Conservation (phyloP, 306 rosid species). For the Medicago truncatula region DNA sequence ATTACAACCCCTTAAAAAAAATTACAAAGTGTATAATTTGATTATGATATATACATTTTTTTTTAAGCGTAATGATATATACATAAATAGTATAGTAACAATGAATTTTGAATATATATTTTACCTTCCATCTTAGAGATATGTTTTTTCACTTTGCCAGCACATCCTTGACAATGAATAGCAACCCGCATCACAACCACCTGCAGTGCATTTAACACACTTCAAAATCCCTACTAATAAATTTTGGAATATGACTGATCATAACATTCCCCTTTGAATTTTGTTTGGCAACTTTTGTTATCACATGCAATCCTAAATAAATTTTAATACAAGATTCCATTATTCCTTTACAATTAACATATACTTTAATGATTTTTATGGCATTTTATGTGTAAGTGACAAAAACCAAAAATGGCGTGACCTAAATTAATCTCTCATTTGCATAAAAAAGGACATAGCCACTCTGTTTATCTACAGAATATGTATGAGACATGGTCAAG, state of each 20-base stretch:
- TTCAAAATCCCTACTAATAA: slow-evolving; percentile 24
- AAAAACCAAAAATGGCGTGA: slow-evolving; percentile 37
- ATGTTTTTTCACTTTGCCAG: slow-evolving; percentile 85
- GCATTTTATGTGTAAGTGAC: slow-evolving; percentile 32
- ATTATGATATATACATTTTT: no score
- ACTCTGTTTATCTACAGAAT: slow-evolving; percentile 43
- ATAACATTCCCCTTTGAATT: neutral
- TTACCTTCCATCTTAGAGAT: slow-evolving; percentile 79
- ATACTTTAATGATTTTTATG: neutral
- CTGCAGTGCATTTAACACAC: slow-evolving; percentile 49
- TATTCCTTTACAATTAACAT: neutral
- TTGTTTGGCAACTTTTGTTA: neutral
- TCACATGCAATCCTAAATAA: slow-evolving; percentile 35
- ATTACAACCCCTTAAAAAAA: no score
- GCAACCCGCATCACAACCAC: slow-evolving; percentile 96
- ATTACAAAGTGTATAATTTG: no score
- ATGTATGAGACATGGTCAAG: slow-evolving; percentile 45
- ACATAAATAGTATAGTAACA: neutral
- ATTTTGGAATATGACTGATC: slow-evolving; percentile 16
- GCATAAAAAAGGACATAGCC: slow-evolving; percentile 36
- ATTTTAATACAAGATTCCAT: slow-evolving; percentile 38
- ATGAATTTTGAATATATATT: neutral
- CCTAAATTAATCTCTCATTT: slow-evolving; percentile 38
- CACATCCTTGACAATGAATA: slow-evolving; percentile 96
- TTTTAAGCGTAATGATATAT: neutral